Percentiles rank a stretch among this genome's conserved stretches.
These are phyloP conservation scores for Saturnispora serradocipensis DNA, from an alignment of 805 yeast genomes.

Conservation along the genomic window DNA sequence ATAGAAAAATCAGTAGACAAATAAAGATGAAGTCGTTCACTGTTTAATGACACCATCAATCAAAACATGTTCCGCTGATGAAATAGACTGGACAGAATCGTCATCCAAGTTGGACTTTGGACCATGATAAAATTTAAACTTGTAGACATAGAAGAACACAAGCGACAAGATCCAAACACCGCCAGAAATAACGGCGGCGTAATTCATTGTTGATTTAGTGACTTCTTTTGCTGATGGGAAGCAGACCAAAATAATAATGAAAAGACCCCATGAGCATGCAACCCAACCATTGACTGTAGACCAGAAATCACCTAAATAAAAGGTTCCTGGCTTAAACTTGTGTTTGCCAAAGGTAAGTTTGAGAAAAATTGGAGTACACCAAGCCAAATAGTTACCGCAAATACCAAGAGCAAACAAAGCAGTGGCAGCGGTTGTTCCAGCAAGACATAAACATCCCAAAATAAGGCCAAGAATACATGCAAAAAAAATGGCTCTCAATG, in stretches of 20 bases:
- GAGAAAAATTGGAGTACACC: slow-evolving; percentile 50
- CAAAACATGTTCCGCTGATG: slow-evolving; percentile 7
- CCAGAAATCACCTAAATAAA: slow-evolving; percentile 43
- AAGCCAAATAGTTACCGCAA: slow-evolving; percentile 50
- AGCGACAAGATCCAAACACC: slow-evolving; percentile 24
- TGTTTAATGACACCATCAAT: slow-evolving; percentile 1
- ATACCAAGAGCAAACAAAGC: slow-evolving; percentile 58
- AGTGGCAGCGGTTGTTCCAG: slow-evolving; percentile 47
- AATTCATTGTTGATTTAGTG: slow-evolving; percentile 30
- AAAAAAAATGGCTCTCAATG: slow-evolving; percentile 49
- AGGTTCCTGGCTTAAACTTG: slow-evolving; percentile 52
- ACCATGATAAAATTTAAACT: slow-evolving; percentile 21
- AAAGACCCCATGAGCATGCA: slow-evolving; percentile 40
- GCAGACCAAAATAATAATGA: slow-evolving; percentile 45
- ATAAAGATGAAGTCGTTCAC: neutral
- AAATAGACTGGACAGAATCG: slow-evolving; percentile 4
- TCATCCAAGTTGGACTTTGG: slow-evolving; percentile 20
- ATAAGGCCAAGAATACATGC: slow-evolving; percentile 38
- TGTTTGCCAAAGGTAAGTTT: slow-evolving; percentile 38
- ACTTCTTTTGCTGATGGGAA: slow-evolving; percentile 41
- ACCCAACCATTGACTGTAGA: slow-evolving; percentile 38
- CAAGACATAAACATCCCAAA: slow-evolving; percentile 47
- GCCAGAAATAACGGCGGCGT: slow-evolving; percentile 27
- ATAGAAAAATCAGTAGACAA: neutral
- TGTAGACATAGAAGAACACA: slow-evolving; percentile 18